A percentile compares a stretch with the other conserved stretches of the same genome.
These are phyloP conservation scores for Trichoderma sp. DNA, from an alignment of 2,329 filamentous ascomycete genomes.

Conservation along the genomic window DNA sequence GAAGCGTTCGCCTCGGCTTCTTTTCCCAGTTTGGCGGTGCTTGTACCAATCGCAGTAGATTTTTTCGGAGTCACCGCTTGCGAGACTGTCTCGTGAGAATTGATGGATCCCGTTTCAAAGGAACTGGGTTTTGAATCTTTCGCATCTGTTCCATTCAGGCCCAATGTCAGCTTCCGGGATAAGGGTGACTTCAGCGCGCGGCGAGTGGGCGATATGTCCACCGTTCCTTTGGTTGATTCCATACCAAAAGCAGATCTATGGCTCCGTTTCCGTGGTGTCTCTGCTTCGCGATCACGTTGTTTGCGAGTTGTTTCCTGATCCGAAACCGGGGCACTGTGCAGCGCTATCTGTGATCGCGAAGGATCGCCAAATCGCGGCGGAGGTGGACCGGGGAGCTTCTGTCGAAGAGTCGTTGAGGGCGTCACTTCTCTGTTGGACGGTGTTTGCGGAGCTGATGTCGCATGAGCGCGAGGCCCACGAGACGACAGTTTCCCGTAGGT, in stretches of 20 bases:
- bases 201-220: background rate
- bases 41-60: too few relatives aligned
- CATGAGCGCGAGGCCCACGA: background rate
- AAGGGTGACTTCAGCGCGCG: background rate
- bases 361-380: background rate
- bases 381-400: background rate
- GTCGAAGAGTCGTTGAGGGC: background rate
- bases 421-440: background rate
- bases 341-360: background rate
- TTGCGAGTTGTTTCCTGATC: background rate
- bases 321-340: background rate
- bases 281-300: background rate
- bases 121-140: background rate
- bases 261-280: background rate
- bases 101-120: background rate
- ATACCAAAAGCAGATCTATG: slow-evolving; percentile 11
- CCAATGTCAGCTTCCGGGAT: background rate
- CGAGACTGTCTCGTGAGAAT: background rate
- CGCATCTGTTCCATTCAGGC: background rate
- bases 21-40: background rate
- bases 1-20: background rate
- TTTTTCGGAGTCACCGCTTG: background rate
- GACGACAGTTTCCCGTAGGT: slow-evolving; percentile 13
- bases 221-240: background rate
- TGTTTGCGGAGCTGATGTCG: background rate